Base-by-base conservation (phyloP, 2,329 filamentous ascomycete species). In the Alternaria gansuensis region DNA sequence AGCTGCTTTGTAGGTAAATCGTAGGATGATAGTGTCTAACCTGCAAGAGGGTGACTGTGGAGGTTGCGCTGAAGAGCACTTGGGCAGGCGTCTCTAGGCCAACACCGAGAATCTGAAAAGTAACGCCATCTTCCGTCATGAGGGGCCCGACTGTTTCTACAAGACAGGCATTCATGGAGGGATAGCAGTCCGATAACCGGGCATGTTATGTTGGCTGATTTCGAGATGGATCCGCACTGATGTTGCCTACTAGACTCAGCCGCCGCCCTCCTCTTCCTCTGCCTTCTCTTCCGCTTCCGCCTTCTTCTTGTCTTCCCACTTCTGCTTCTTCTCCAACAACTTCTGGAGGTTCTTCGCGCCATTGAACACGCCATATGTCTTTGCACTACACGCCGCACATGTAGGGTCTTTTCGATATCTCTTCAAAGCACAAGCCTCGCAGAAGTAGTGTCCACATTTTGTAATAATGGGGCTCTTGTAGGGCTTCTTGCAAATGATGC, bases 381-480 rank as follows among this genome's bases (percentile, higher is more conserved):
- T 91, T 0, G 88, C 83, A 1, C 92, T 91, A 75, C 95, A 98
- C 4, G 90, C 90, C 2, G 91, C 92, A 77, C 95, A 98, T 3
- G 87, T 87, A 4, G 93, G 93, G 69, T 93, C 92, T 74, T 92
- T 95, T 63, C 90, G 85, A 75, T 97, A 98, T 65, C 93, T 82
- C 74, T 91, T 88, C 68, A 98, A 81, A 26, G 95, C 95, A 77
- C 95, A 99, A 1, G 85, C 83, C 77, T 97, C 91, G 75, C 95
- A 99, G 74, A 98, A 98, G 77, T 98, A 98, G 77, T 99, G 95
- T 0, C 92, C 91, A 67, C 95, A 99, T 65, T 92, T 90, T 11
- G 95, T 98, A 24, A 94, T 82, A 11, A 98, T 86, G 0, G 95
- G 94, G 57, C 86, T 84, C 69, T 87, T 90, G 78, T 97, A 97